Conservation (phyloP, 1,284 basidiomycete species). For the Ustilago lituana region DNA sequence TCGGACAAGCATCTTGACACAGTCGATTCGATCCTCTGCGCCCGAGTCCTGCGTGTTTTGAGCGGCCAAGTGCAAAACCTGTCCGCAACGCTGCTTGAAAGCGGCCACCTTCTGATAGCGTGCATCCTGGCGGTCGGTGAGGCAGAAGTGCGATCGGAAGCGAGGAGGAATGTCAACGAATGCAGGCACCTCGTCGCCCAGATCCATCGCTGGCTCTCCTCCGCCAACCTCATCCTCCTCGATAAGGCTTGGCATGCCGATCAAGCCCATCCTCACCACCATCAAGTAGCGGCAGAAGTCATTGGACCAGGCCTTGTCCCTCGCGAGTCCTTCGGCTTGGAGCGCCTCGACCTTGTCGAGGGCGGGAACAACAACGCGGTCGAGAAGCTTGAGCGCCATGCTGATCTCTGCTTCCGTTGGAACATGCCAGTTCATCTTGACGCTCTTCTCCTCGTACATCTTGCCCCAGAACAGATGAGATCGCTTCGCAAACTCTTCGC, state of each 20-base stretch:
- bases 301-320: slow-evolving; percentile 75
- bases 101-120: slow-evolving; percentile 76
- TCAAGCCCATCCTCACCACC: slow-evolving; percentile 75
- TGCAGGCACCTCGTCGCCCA: slow-evolving; percentile 74
- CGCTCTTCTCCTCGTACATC: slow-evolving; percentile 80
- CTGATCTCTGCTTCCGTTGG: slow-evolving; percentile 79
- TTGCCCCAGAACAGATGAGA: slow-evolving; percentile 86
- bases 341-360: slow-evolving; percentile 77
- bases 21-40: slow-evolving; percentile 91
- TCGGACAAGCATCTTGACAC: slow-evolving; percentile 73
- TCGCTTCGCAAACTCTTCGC: slow-evolving; percentile 78
- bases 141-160: slow-evolving; percentile 75
- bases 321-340: slow-evolving; percentile 21
- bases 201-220: slow-evolving; percentile 73
- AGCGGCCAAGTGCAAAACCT: slow-evolving; percentile 78
- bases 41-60: slow-evolving; percentile 70
- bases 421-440: slow-evolving; percentile 88
- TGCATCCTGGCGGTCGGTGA: slow-evolving; percentile 79
- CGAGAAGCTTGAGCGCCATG: slow-evolving; percentile 82
- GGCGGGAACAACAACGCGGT: slow-evolving; percentile 76
- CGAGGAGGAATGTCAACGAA: slow-evolving; percentile 71
- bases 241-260: slow-evolving; percentile 74
- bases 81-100: slow-evolving; percentile 77
- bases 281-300: slow-evolving; percentile 86
- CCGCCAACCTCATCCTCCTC: slow-evolving; percentile 73